Evolutionary conservation across 331 rosid species (phyloP), one percentile per base, ranked within the genome.

Genomic region (Quercus phellos): DNA sequence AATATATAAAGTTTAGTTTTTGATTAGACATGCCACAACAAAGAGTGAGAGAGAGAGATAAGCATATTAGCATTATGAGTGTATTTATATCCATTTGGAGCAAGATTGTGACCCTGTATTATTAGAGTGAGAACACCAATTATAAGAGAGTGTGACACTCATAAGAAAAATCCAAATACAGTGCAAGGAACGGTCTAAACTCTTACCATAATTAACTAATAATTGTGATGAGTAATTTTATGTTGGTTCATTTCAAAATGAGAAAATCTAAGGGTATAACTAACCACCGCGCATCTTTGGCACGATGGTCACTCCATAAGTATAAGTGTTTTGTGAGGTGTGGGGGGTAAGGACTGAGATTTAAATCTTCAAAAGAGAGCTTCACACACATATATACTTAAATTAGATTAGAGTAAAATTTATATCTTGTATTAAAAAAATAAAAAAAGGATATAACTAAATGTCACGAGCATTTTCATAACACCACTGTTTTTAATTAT

Each of bases 11-110:
- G 76, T 46, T 74, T 17, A 70, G 51, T n/a, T 67, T 73, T 55
- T 72, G 75, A 74, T 75, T 78, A 75, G 76, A 80, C 68, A 77
- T 83, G 78, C 82, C 80, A 84, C 77, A 79, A 70, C 59, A 61
- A 55, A 70, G 30, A 18, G 24, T 53, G 51, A 69, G 60, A 81
- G 51, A 81, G 51, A 14, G 80, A 3, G 59, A 2, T 6, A 43
- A 74, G 53, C 53, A 46, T 46, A 46, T 46, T 46, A 46, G 53
- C 16, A 46, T 46, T 46, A 46, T 46, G 53, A 46, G 4, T 46
- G 53, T 4, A 11, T 59, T 13, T 9, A 58, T 3, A 10, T 58
- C 66, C 24, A 11, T 22, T 22, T 58, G 29, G 66, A 7, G 32
- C 30, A 58, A 58, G 66, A 9, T 58, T 22, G 66, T 58, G 5